Base-by-base conservation (phyloP, 2,329 filamentous ascomycete genomes). In the Pseudogymnoascus sp. region DNA sequence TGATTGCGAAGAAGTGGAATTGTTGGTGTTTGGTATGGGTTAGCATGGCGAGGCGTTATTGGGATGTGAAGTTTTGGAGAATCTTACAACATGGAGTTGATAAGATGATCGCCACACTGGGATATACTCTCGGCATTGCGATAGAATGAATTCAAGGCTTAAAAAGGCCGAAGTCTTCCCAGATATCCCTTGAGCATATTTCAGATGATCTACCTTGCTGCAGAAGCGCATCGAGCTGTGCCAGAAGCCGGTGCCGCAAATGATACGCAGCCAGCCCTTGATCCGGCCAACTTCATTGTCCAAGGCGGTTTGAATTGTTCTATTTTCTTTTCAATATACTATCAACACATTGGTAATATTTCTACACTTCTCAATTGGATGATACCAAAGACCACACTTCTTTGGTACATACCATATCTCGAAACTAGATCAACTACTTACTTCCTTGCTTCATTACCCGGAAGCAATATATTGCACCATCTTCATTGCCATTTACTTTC, bases 11-110 rank as follows among this genome's bases (percentile, higher is more conserved):
- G 25, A 19, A 1, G 45, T 30, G 45, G 45, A 9, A 52, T 0
- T 52, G 25, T 4, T 30, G 45, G 25, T 52, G 45, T 52, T 52
- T 52, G 23, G n/a, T 30, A 30, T 30, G n/a, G 45, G 45, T 52
- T 52, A 52, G 45, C 45, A 52, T 52, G 14, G 45, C 45, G 45
- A 52, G 45, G 45, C 45, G 45, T 52, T 52, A 52, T 52, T 30
- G 25, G 25, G 45, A 52, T 19, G 25, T 30, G 23, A 52, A 52
- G 25, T 30, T 30, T 30, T 4, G 22, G 25, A 30, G 25, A 49
- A 52, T 30, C 45, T 30, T 52, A 19, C 25, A 19, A 52, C 45
- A 5, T 30, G 45, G 12, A 52, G 45, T 52, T 19, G 45, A 4
- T 52, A 19, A 19, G 42, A 19, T 30, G 45, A 30, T 19, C 45